Base-by-base conservation (phyloP, 306 rosid genomes). In the Phaseolus lunatus region DNA sequence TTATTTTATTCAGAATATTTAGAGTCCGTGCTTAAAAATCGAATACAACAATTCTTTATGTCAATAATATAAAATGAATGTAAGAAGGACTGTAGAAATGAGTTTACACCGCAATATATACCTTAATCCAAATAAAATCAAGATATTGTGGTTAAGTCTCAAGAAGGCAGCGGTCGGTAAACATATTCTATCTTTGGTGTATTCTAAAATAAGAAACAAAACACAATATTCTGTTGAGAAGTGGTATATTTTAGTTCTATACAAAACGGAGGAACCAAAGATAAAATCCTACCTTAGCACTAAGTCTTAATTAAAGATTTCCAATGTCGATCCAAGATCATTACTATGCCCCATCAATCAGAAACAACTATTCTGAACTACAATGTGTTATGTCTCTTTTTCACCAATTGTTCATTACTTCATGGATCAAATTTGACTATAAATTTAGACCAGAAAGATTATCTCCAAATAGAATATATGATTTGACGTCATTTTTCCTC, bases 1-100 rank as follows among this genome's bases (percentile, higher is more conserved):
- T 72, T 77, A 71, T 43, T n/a, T 3, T 31, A 31, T 31, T 48
- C 56, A 77, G 31, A 67, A 44, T 15, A 68, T 44, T 70, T 37
- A 26, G 73, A 41, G 45, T 47, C 52, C 67, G 47, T 9, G 11
- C 73, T 43, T 64, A 70, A 76, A 58, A 79, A 62, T 5, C 0
- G 13, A 50, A 62, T 15, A 9, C 64, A 43, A 18, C 61, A 54
- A 74, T 44, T n/a, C n/a, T n/a, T n/a, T 18, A 27, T 39, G 35
- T 13, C 59, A 52, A 63, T 22, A 12, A 72, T 41, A 35, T 49
- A n/a, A 49, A 72, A 53, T 45, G 44, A 73, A 26, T 18, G 57
- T 48, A 5, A 31, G 19, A 45, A 7, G 2, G 43, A 23, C 33
- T 18, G 16, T 62, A 24, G 33, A 49, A 41, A 64, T 3, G 62